Evolutionary conservation across 2,329 filamentous ascomycete species (phyloP), one percentile per base, ranked within the genome.

Genomic region (Cercospora sesami): DNA sequence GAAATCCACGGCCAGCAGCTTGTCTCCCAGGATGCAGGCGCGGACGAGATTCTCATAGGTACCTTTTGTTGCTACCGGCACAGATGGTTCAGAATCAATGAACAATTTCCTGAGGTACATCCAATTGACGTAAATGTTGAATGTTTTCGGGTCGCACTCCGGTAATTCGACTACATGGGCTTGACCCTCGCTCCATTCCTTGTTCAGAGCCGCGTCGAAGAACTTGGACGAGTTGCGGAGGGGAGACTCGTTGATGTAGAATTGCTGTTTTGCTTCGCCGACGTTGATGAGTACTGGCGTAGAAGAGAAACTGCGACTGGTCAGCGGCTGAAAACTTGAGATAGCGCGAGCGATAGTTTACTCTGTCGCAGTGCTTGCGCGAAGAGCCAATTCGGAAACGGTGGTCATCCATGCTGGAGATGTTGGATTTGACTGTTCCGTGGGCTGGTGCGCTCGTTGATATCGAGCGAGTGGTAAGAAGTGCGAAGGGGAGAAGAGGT

Each of bases 1-100:
- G 67, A 71, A 65, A 28, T 66, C 65, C 4, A 10, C 4, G 23
- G 66, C 67, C 18, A 68, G 18, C 4, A 71, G 55, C 26, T 60
- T 57, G 45, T 69, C 65, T 5, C 67, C 69, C n/a, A n/a, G n/a
- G n/a, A n/a, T n/a, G n/a, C n/a, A n/a, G n/a, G n/a, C n/a, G n/a
- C n/a, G n/a, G n/a, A n/a, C n/a, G n/a, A n/a, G n/a, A n/a, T n/a
- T n/a, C n/a, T n/a, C n/a, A n/a, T n/a, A n/a, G n/a, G n/a, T n/a
- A n/a, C n/a, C n/a, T n/a, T n/a, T n/a, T n/a, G n/a, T n/a, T n/a
- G n/a, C n/a, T n/a, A n/a, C n/a, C n/a, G n/a, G n/a, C 14, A 9
- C 33, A 18, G 21, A 21, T 21, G 23, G 18, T 7, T 42, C 36
- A 7, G 10, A 21, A 4, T 48, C 59, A 9, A 63, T 2, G 21